phyloP scores from a whole-genome alignment of 2,329 filamentous ascomycete species.

The Lizonia empirigonia region DNA sequence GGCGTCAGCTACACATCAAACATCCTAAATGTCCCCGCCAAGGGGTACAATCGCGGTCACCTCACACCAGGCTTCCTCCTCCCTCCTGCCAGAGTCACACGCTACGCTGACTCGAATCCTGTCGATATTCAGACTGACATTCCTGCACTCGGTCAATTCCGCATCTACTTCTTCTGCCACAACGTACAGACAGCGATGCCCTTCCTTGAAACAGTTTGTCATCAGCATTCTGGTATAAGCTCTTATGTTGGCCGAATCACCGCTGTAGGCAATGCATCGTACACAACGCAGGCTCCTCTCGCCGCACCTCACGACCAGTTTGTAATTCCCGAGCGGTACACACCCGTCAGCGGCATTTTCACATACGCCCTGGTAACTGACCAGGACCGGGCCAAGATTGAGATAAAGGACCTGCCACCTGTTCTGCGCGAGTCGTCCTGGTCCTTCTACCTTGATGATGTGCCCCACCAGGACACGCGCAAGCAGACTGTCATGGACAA shows the following conservation, averaged over 20 bases:
- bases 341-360: slow-evolving; percentile 68
- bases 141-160: slow-evolving; percentile 77
- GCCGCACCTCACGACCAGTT: slow-evolving; percentile 68
- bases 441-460: slow-evolving; percentile 74
- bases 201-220: slow-evolving; percentile 67
- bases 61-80: slow-evolving; percentile 56
- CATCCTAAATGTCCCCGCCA: slow-evolving; percentile 65
- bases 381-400: slow-evolving; percentile 66
- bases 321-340: slow-evolving; percentile 71
- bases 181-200: slow-evolving; percentile 60
- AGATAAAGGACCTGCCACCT: slow-evolving; percentile 68
- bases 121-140: slow-evolving; percentile 80
- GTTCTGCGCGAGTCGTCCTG: slow-evolving; percentile 69
- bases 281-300: slow-evolving; percentile 63
- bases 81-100: slow-evolving; percentile 71
- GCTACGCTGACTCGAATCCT: slow-evolving; percentile 78
- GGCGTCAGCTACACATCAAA: slow-evolving; percentile 71
- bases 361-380: slow-evolving; percentile 69
- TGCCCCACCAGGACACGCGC: slow-evolving; percentile 62
- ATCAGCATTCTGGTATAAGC: slow-evolving; percentile 56
- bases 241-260: slow-evolving; percentile 67
- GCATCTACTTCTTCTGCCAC: slow-evolving; percentile 72
- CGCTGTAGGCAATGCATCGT: slow-evolving; percentile 65
- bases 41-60: slow-evolving; percentile 53
- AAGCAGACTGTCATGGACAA: slow-evolving; percentile 64